Percentiles rank a stretch among this genome's conserved stretches.
These are phyloP conservation scores for Cochlearia excelsa DNA, from an alignment of 345 rosid species.

Conservation along the genomic window DNA sequence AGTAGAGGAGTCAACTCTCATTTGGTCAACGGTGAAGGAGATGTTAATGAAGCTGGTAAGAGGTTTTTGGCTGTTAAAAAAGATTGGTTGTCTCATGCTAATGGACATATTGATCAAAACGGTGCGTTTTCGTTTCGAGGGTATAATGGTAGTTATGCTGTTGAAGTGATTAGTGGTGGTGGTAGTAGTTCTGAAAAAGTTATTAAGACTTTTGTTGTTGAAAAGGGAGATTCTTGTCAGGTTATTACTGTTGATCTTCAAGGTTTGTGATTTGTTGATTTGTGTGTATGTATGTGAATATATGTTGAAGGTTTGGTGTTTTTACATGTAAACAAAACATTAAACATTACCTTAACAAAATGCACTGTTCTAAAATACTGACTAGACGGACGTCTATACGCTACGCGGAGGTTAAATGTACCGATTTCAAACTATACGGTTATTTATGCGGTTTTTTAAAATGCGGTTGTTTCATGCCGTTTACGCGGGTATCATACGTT, in stretches of 20 bases:
- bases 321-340: no score
- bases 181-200: slow-evolving; percentile 39
- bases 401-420: no score
- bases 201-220: slow-evolving; percentile 59
- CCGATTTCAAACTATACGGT: no score
- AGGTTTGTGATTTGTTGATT: slow-evolving; percentile 25
- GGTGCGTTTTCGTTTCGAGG: slow-evolving; percentile 71
- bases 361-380: no score
- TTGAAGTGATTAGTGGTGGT: slow-evolving; percentile 46
- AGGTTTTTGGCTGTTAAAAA: slow-evolving; percentile 57
- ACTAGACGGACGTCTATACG: no score
- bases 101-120: slow-evolving; percentile 52
- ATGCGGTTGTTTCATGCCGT: no score
- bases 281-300: background rate
- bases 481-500: no score
- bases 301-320: background rate
- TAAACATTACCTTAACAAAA: no score
- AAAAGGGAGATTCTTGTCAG: slow-evolving; percentile 48
- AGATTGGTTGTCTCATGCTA: slow-evolving; percentile 64
- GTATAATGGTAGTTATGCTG: slow-evolving; percentile 66
- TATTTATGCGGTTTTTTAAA: no score
- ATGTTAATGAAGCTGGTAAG: slow-evolving; percentile 76
- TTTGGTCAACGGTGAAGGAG: slow-evolving; percentile 85
- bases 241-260: slow-evolving; percentile 32
- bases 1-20: slow-evolving; percentile 58